Base-by-base conservation (phyloP, 1,284 basidiomycete genomes). In the Leccinum subfulvum region DNA sequence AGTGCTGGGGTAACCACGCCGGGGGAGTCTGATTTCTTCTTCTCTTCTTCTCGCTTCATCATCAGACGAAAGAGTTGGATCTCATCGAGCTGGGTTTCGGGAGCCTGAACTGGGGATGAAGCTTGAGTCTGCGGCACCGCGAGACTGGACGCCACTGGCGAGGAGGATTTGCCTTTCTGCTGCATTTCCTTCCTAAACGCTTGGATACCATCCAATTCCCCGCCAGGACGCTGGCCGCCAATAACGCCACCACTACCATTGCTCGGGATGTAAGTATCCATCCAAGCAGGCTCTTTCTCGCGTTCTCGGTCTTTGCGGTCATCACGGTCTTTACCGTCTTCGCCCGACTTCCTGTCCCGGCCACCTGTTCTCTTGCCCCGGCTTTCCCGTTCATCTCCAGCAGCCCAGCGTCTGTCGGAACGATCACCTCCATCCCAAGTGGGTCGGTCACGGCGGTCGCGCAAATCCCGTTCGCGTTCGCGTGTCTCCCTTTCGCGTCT, bases 221-320 rank as follows among this genome's bases (percentile, higher is more conserved):
- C 90, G 55, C 85, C 82, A 39, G 75, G 74, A 47, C 78, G 77
- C 64, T 84, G 65, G 23, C 62, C 57, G 16, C 89, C 89, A 59
- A 90, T 78, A 61, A 90, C 87, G 13, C 86, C 88, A 60, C 79
- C 77, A 49, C 78, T 78, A n/a, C 82, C 73, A 49, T 81, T 80
- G 52, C 76, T 79, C 3, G 90, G 87, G 65, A 91, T 82, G 70
- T 93, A 92, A n/a, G 91, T 88, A 66, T 92, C 91, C 91, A 95
- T 94, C 92, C 92, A 95, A 16, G 92, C 92, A 21, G 92, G 93
- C 71, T 94, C 91, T 69, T 88, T 92, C 78, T 91, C 91, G 71
- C 83, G 86, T 69, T 88, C 86, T 66, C 82, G 77, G 56, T 86
- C 84, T 55, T 79, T 77, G 58, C 81, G 78, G 54, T 83, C 82